phyloP scores from a whole-genome alignment of 495 filamentous ascomycete genomes.

The Extremus antarcticus region DNA sequence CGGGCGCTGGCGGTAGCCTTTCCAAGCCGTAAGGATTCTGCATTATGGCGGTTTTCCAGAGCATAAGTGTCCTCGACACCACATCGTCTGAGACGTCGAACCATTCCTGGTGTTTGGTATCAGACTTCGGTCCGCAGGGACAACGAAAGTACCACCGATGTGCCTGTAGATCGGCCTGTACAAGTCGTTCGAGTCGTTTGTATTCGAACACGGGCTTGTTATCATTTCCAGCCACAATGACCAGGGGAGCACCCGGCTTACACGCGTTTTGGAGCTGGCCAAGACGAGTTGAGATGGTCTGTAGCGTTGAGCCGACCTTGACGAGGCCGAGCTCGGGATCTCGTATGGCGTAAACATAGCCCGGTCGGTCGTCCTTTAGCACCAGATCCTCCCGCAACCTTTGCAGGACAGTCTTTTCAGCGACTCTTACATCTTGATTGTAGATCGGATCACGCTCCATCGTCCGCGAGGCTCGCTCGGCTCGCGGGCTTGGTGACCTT shows the following conservation, averaged over 20 bases:
- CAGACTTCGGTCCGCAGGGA: background rate
- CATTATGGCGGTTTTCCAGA: background rate
- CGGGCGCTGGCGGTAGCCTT: too few relatives aligned
- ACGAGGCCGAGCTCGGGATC: background rate
- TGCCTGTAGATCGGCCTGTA: background rate
- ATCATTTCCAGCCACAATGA: background rate
- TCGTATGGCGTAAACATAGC: background rate
- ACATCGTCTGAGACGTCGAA: background rate
- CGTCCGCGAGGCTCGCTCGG: too few relatives aligned
- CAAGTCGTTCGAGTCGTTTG: background rate
- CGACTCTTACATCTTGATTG: too few relatives aligned
- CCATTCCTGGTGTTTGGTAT: background rate
- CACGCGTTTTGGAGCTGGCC: background rate
- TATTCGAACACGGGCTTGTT: background rate
- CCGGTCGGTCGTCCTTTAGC: background rate
- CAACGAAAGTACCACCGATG: background rate
- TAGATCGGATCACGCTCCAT: too few relatives aligned
- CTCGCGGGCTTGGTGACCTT: too few relatives aligned
- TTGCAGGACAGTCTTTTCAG: background rate
- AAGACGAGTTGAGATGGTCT: background rate
- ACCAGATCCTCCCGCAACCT: background rate
- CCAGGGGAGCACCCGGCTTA: background rate
- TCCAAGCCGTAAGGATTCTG: background rate
- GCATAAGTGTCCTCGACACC: background rate
- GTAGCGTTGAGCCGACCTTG: background rate